Evolutionary conservation across 2,329 filamentous ascomycete genomes (phyloP).

Genomic region (Exophiala xenobiotica): DNA sequence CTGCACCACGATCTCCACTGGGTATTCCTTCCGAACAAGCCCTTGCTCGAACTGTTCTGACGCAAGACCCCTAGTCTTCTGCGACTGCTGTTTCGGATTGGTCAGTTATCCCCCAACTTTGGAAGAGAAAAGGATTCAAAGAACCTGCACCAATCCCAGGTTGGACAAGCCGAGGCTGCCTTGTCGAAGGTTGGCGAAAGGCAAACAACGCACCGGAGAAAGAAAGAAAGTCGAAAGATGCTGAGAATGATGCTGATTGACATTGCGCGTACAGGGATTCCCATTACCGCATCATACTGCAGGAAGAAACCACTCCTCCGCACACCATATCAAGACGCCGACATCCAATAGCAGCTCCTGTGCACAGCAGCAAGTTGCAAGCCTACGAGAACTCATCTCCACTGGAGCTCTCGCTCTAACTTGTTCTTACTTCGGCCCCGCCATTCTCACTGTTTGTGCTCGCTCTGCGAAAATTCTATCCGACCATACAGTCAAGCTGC

Average conservation of each 20-base stretch:
- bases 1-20: conserved; percentile 9
- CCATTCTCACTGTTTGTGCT: conserved; percentile 12
- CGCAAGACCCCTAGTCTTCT: conserved; percentile 6
- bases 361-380: conserved; percentile 15
- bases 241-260: conserved; percentile 20
- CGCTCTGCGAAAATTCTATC: conserved; percentile 21
- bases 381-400: conserved; percentile 12
- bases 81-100: conserved; percentile 14
- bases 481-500: conserved; percentile 8
- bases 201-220: background rate
- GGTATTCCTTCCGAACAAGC: conserved; percentile 8
- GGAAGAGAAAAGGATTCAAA: conserved; percentile 1
- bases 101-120: conserved; percentile 11
- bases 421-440: conserved; percentile 16
- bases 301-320: conserved; percentile 1
- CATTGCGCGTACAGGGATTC: conserved; percentile 12
- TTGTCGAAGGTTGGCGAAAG: background rate
- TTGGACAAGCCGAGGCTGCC: background rate
- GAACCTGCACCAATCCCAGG: background rate
- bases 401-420: conserved; percentile 11
- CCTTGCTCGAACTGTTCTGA: conserved; percentile 13
- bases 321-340: conserved; percentile 10
- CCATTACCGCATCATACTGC: conserved; percentile 11
- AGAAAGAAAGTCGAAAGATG: background rate
- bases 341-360: conserved; percentile 11